Evolutionary conservation across 306 rosid genomes (phyloP), one percentile per base, ranked within the genome.

Genomic region (Sphenostylis stenocarpa): DNA sequence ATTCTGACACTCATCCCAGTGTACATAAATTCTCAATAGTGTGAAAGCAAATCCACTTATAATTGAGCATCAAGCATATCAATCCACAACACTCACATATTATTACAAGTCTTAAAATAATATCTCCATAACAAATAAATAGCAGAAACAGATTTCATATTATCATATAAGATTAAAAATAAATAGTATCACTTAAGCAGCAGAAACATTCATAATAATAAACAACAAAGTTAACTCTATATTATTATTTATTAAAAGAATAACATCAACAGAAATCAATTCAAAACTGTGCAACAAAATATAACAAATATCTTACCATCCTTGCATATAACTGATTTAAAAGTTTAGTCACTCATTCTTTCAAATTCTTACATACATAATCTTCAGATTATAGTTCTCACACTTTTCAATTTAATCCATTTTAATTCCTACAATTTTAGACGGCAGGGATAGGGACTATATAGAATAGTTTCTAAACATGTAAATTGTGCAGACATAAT

Each of bases 71-170:
- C 52, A 55, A 70, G 39, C 28, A 70, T 67, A 43, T n/a, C 43
- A 72, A 19, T 17, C 36, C 13, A 1, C 16, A 73, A 19, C 23
- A 49, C 19, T n/a, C 24, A 53, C 24, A 67, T 8, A 70, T n/a
- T 41, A 81, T 41, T 61, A 23, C 74, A 70, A 70, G 34, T 36
- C 51, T 20, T 5, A n/a, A 38, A 72, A 52, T 74, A 24, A 55
- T 20, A 36, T n/a, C n/a, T 47, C 63, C 34, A 24, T 4, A 24
- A 14, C 1, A 56, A 24, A 5, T 7, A 24, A 56, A 26, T 7
- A 57, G n/a, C 44, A 21, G 31, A 55, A 21, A 7, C 62, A 55
- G n/a, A 69, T 63, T 49, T 39, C 36, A 34, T 14, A 16, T 58
- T 33, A 69, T 60, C 63, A 26, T 45, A 15, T 29, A 39, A 44